Evolutionary conservation across 192 early-diverging fungal species (phyloP).

Genomic region (Ramicandelaber brevisporus): DNA sequence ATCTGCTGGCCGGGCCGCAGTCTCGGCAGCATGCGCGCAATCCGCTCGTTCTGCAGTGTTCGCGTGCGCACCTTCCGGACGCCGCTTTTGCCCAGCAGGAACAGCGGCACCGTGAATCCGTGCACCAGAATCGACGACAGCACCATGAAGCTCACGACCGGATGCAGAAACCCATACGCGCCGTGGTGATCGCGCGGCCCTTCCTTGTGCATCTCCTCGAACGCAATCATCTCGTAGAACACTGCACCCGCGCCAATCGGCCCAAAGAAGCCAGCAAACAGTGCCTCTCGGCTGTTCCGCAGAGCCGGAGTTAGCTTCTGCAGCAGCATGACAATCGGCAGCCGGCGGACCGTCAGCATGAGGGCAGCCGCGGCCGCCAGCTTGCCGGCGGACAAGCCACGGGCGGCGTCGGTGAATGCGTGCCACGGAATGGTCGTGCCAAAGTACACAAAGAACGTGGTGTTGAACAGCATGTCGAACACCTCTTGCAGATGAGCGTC

Average conservation of each 20-base stretch:
- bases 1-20: no score
- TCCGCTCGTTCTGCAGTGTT: no score
- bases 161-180: slow-evolving; percentile 13
- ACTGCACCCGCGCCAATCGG: slow-evolving; percentile 51
- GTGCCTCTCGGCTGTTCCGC: slow-evolving; percentile 39
- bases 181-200: slow-evolving; percentile 4
- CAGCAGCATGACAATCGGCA: slow-evolving; percentile 37
- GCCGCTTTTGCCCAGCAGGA: slow-evolving; percentile 40
- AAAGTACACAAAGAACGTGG: slow-evolving; percentile 74
- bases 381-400: slow-evolving; percentile 39
- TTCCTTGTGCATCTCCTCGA: slow-evolving; percentile 7
- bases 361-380: slow-evolving; percentile 28
- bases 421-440: slow-evolving; percentile 52
- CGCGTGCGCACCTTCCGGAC: no score
- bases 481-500: slow-evolving; percentile 74
- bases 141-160: slow-evolving; percentile 46
- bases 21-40: no score
- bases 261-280: slow-evolving; percentile 80
- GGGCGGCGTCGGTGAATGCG: slow-evolving; percentile 21
- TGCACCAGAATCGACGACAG: slow-evolving; percentile 62
- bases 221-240: slow-evolving; percentile 23
- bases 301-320: slow-evolving; percentile 42
- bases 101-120: slow-evolving; percentile 50
- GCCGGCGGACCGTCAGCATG: slow-evolving; percentile 40
- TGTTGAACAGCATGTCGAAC: slow-evolving; percentile 65